Evolutionary conservation across 768 basidiomycete species (phyloP).

Genomic region (Strobilomyces confusus): DNA sequence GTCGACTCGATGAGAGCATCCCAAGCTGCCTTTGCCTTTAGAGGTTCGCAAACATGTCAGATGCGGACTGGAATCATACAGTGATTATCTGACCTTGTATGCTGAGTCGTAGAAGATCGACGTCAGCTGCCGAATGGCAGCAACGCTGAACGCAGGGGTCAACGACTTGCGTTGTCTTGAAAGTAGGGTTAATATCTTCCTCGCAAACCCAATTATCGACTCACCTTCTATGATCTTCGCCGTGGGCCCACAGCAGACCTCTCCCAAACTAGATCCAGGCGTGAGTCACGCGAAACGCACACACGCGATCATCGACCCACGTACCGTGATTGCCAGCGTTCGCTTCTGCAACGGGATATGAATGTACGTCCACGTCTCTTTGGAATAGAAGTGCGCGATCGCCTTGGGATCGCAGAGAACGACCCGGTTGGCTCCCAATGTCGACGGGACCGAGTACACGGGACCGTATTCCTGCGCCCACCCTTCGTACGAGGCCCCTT

Average conservation of each 20-base stretch:
- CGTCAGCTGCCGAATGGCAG: slow-evolving; percentile 35
- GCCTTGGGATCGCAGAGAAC: slow-evolving; percentile 41
- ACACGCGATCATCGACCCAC: not conserved
- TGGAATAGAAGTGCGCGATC: slow-evolving; percentile 12
- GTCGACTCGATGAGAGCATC: slow-evolving; percentile 12
- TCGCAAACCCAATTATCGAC: not conserved
- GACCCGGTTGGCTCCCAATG: slow-evolving; percentile 10
- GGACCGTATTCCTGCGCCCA: slow-evolving; percentile 23
- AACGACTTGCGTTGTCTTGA: slow-evolving; percentile 26
- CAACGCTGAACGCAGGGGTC: slow-evolving; percentile 32
- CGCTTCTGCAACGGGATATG: slow-evolving; percentile 33
- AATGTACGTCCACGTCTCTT: slow-evolving; percentile 34
- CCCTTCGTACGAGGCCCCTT: slow-evolving; percentile 13
- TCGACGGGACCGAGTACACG: slow-evolving; percentile 13
- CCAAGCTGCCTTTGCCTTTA: slow-evolving; percentile 31
- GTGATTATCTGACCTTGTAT: slow-evolving; percentile 6
- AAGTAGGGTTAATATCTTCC: not conserved
- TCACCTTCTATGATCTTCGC: slow-evolving; percentile 45
- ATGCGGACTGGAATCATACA: not conserved
- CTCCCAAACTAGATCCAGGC: slow-evolving; percentile 16
- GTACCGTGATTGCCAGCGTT: slow-evolving; percentile 25
- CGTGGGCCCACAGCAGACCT: slow-evolving; percentile 30
- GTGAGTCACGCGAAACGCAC: not conserved
- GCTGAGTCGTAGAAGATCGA: slow-evolving; percentile 25
- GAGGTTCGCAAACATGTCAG: not conserved